Percentiles rank a stretch among this genome's conserved stretches.
These are phyloP conservation scores for Aspergillus leporis DNA, from an alignment of 495 filamentous ascomycete genomes.

Conservation along the genomic window DNA sequence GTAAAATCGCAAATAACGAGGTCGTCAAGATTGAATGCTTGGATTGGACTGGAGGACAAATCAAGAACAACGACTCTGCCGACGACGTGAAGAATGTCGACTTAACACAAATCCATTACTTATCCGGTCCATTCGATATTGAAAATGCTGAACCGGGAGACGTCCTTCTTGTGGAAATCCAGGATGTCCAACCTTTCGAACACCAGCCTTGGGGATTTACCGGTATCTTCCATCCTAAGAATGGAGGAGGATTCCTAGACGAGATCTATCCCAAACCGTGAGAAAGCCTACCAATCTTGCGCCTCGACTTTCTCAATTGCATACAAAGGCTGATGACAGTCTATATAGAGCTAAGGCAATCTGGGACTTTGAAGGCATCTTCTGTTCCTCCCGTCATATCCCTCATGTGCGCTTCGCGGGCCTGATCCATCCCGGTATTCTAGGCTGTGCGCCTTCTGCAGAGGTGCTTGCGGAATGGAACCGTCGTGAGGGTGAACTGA, in stretches of 20 bases:
- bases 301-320: neutral
- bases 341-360: slow-evolving; percentile 78
- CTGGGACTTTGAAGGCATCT: slow-evolving; percentile 97
- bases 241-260: slow-evolving; percentile 91
- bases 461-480: slow-evolving; percentile 77
- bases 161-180: slow-evolving; percentile 86
- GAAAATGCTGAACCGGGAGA: slow-evolving; percentile 86
- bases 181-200: slow-evolving; percentile 90
- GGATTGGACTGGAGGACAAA: slow-evolving; percentile 88
- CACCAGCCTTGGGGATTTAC: slow-evolving; percentile 92
- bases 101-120: slow-evolving; percentile 80
- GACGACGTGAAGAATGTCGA: slow-evolving; percentile 88
- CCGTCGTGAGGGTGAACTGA: slow-evolving; percentile 74
- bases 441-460: slow-evolving; percentile 83
- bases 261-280: slow-evolving; percentile 84
- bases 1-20: slow-evolving; percentile 79
- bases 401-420: slow-evolving; percentile 85
- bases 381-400: slow-evolving; percentile 87
- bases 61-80: slow-evolving; percentile 83
- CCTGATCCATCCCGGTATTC: slow-evolving; percentile 92
- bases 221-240: slow-evolving; percentile 77
- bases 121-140: slow-evolving; percentile 89
- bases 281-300: slow-evolving; percentile 8
- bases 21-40: slow-evolving; percentile 95
- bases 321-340: neutral